Conservation (phyloP, 805 yeast species). For the Spathaspora boniae region DNA sequence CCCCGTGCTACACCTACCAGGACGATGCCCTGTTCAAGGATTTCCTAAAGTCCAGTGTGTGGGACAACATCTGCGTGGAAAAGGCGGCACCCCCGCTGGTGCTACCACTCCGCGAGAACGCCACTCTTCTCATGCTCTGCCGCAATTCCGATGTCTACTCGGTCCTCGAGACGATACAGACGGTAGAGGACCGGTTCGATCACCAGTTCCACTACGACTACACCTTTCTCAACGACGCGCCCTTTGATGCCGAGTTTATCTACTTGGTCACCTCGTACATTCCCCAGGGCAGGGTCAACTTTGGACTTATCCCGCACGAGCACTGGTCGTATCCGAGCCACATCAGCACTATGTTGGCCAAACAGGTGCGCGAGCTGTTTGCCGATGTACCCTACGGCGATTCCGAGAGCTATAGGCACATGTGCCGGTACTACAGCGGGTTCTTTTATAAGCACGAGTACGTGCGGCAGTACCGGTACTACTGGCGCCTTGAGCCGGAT, state of each 20-base stretch:
- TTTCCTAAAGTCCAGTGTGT: no score
- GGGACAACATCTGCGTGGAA: no score
- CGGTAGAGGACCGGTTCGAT: slow-evolving; percentile 68
- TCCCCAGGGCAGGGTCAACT: slow-evolving; percentile 55
- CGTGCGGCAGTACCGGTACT: slow-evolving; percentile 58
- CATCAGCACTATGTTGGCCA: slow-evolving; percentile 44
- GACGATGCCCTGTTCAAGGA: no score
- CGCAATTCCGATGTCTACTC: slow-evolving; percentile 61
- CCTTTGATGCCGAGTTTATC: slow-evolving; percentile 56
- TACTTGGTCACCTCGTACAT: slow-evolving; percentile 44
- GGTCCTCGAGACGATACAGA: slow-evolving; percentile 56
- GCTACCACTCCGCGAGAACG: slow-evolving; percentile 41
- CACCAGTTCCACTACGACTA: slow-evolving; percentile 63
- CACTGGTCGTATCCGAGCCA: slow-evolving; percentile 72
- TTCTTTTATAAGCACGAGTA: slow-evolving; percentile 63
- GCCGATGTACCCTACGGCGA: slow-evolving; percentile 46
- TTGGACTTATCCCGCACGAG: slow-evolving; percentile 56
- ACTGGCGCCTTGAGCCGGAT: slow-evolving; percentile 78
- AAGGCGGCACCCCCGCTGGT: neutral
- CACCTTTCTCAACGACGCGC: slow-evolving; percentile 72
- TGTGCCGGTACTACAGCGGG: slow-evolving; percentile 53
- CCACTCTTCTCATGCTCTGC: slow-evolving; percentile 67
- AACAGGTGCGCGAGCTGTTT: slow-evolving; percentile 3
- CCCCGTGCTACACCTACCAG: no score
- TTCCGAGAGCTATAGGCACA: slow-evolving; percentile 62